Evolutionary conservation across 371 early-diverging fungal species (phyloP).

Genomic region (Mucor lusitanicus): DNA sequence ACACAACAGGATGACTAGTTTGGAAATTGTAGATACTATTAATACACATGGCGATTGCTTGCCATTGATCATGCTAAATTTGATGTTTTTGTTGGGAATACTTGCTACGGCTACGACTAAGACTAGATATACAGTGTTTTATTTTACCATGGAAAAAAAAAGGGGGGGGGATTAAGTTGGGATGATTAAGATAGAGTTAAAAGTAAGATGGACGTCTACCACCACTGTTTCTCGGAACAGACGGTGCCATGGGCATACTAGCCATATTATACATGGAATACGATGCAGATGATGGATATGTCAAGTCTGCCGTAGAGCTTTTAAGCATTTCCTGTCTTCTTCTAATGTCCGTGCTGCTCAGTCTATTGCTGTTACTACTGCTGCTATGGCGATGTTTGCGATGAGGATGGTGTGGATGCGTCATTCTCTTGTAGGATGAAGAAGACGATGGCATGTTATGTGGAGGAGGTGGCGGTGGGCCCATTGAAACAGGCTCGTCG

Average conservation of each 20-base stretch:
- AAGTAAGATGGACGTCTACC: background rate
- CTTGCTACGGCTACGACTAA: background rate
- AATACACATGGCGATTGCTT: background rate
- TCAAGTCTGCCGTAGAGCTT: background rate
- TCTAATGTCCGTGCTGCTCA: background rate
- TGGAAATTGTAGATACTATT: background rate
- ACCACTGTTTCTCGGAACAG: background rate
- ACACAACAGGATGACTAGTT: background rate
- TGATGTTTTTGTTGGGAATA: background rate
- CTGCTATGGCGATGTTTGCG: background rate
- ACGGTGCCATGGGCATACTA: background rate
- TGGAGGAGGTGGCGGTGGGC: background rate
- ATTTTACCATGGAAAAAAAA: background rate
- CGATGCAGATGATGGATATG: background rate
- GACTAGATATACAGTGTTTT: background rate
- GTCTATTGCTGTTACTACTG: background rate
- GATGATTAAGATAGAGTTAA: background rate
- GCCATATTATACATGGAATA: background rate
- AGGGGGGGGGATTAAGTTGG: no score
- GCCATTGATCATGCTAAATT: background rate
- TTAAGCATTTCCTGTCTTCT: background rate
- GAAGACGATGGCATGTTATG: background rate
- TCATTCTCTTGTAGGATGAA: background rate
- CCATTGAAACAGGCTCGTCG: background rate
- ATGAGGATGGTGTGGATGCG: background rate